Conservation (phyloP, 228 moss, liverwort and hornwort species). For the Sphagnum magellanicum region DNA sequence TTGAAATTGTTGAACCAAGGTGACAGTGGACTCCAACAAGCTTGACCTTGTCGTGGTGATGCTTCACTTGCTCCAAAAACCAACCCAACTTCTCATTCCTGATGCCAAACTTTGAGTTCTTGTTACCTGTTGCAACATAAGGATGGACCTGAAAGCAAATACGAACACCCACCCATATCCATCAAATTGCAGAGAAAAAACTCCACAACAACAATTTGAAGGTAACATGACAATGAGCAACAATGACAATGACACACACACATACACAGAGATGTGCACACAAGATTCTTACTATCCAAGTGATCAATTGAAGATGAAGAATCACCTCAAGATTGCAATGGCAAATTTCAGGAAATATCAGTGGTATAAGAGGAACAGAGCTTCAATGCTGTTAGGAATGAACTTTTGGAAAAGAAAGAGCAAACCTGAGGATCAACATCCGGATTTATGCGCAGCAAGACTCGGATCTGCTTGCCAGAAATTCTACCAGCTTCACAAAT, state of each 20-base stretch:
- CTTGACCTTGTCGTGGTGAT: conserved; percentile 50
- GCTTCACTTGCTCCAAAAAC: conserved; percentile 72
- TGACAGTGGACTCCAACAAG: conserved; percentile 96
- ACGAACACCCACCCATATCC: too few relatives aligned
- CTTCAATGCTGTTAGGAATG: too few relatives aligned
- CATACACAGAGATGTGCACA: too few relatives aligned
- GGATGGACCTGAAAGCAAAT: conserved; percentile 58
- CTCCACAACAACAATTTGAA: too few relatives aligned
- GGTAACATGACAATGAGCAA: too few relatives aligned
- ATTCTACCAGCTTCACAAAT: conserved; percentile 65
- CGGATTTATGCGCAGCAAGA: conserved; percentile 90
- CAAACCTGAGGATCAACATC: conserved; percentile 88
- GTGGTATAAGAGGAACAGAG: too few relatives aligned
- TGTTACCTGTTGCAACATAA: conserved; percentile 95
- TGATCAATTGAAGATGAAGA: too few relatives aligned
- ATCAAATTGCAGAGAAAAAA: too few relatives aligned
- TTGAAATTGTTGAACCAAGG: conserved; percentile 90
- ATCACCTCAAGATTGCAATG: too few relatives aligned
- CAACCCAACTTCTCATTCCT: conserved; percentile 84
- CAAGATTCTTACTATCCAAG: too few relatives aligned
- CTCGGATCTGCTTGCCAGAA: conserved; percentile 70
- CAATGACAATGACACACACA: too few relatives aligned
- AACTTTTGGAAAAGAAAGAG: background rate
- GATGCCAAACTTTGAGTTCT: conserved; percentile 97
- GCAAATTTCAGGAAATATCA: too few relatives aligned